These are phyloP conservation scores for Aspergillus costaricaensis DNA, from an alignment of 2,329 filamentous ascomycete species.

Conservation along the genomic window DNA sequence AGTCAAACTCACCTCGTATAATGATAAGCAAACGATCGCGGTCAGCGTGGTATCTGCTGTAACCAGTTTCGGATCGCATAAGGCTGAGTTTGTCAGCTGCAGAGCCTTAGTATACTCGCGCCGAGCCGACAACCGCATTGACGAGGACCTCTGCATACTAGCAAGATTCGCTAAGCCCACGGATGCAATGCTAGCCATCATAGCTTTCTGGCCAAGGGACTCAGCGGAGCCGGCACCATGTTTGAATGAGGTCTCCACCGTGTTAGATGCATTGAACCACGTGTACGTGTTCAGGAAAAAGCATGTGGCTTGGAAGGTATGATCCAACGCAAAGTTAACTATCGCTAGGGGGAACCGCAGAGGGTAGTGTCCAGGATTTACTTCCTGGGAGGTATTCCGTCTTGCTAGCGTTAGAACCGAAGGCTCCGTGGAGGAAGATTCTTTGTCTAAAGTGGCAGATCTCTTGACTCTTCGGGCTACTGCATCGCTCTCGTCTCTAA, in stretches of 20 bases:
- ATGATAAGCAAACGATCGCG: conserved; percentile 1
- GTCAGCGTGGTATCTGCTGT: conserved; percentile 7
- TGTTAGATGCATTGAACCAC: neutral
- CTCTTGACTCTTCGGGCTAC: neutral
- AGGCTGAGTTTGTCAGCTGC: conserved; percentile 1
- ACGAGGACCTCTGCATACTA: neutral
- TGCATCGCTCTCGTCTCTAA: conserved; percentile 2
- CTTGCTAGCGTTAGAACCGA: neutral
- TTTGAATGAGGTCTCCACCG: neutral
- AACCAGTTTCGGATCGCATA: neutral
- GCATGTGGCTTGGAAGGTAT: conserved; percentile 3
- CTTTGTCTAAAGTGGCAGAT: neutral
- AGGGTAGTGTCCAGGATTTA: neutral
- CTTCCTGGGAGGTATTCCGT: neutral
- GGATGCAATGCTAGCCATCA: conserved; percentile 6
- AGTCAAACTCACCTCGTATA: neutral
- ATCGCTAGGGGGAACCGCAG: neutral
- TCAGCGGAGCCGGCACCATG: neutral
- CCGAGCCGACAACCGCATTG: neutral
- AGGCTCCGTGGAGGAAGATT: neutral
- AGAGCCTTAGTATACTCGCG: conserved; percentile 3
- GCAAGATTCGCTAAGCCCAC: conserved; percentile 5
- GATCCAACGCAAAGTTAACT: conserved; percentile 5
- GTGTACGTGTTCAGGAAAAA: neutral
- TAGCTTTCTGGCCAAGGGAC: neutral